phyloP scores from a whole-genome alignment of 2,329 filamentous ascomycete species.

The Aaosphaeria pasadenensis region DNA sequence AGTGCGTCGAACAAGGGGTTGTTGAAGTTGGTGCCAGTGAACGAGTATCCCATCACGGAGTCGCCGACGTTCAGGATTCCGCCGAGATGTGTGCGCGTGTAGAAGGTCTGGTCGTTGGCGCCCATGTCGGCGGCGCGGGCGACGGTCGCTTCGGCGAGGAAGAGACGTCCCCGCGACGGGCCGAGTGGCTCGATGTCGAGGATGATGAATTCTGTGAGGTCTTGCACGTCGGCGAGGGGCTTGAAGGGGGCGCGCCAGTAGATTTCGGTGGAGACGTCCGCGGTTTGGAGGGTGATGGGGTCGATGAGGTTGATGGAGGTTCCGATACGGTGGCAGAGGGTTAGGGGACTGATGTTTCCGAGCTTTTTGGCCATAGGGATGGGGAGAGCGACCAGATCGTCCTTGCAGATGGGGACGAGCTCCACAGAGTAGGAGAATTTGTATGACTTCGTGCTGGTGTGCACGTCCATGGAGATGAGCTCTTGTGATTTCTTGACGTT shows the following conservation, averaged over 20 bases:
- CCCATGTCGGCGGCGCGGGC: slow-evolving; percentile 85
- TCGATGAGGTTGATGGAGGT: slow-evolving; percentile 89
- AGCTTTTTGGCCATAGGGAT: slow-evolving; percentile 82
- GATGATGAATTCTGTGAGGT: slow-evolving; percentile 88
- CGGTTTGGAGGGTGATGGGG: slow-evolving; percentile 84
- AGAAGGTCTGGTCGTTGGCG: slow-evolving; percentile 81
- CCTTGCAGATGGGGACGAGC: slow-evolving; percentile 92
- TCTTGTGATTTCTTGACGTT: slow-evolving; percentile 83
- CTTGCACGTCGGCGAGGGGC: slow-evolving; percentile 76
- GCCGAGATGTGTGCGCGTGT: slow-evolving; percentile 86
- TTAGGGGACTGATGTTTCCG: slow-evolving; percentile 85
- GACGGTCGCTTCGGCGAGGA: slow-evolving; percentile 83
- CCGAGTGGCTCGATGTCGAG: slow-evolving; percentile 88
- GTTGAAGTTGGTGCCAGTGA: slow-evolving; percentile 90
- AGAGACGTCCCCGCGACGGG: slow-evolving; percentile 73
- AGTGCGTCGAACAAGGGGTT: slow-evolving; percentile 80
- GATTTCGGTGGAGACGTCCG: slow-evolving; percentile 75
- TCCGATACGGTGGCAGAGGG: slow-evolving; percentile 83
- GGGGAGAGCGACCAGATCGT: slow-evolving; percentile 91
- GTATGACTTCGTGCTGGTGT: slow-evolving; percentile 87
- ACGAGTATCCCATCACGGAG: slow-evolving; percentile 89
- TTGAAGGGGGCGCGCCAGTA: slow-evolving; percentile 92
- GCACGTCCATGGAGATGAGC: slow-evolving; percentile 87
- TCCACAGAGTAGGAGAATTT: slow-evolving; percentile 92
- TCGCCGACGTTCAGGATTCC: slow-evolving; percentile 83